These are phyloP conservation scores for Pichia californica DNA, from an alignment of 805 yeast genomes.

Conservation along the genomic window DNA sequence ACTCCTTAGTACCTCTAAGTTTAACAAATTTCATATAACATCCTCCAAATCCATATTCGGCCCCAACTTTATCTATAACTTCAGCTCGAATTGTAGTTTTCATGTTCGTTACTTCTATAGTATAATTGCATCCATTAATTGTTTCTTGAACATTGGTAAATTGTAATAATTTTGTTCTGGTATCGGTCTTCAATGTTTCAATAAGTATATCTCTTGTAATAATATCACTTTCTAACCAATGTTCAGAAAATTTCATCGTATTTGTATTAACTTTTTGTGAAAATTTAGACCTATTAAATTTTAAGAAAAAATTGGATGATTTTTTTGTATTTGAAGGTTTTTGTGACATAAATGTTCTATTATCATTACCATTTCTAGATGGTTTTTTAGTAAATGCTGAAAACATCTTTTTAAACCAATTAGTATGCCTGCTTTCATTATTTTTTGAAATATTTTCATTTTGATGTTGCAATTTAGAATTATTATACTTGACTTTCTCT, in stretches of 20 bases:
- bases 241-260: constrained; percentile 1
- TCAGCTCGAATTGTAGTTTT: constrained; percentile 17
- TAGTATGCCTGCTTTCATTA: constrained; percentile 11
- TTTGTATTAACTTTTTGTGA: not conserved
- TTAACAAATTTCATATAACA: constrained; percentile 23
- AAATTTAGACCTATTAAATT: constrained; percentile 5
- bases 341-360: not conserved
- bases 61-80: constrained; percentile 23
- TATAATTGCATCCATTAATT: constrained; percentile 6
- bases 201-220: constrained; percentile 5
- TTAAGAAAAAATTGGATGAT: constrained; percentile 6
- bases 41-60: constrained; percentile 29
- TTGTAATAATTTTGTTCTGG: not conserved
- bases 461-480: not conserved
- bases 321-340: not conserved
- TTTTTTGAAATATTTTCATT: too few species aligned
- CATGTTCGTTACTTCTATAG: constrained; percentile 7
- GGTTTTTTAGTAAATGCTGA: constrained; percentile 5
- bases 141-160: not conserved
- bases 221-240: constrained; percentile 12
- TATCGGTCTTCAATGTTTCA: constrained; percentile 1
- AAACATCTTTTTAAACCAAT: constrained; percentile 20
- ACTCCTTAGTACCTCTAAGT: constrained; percentile 17
- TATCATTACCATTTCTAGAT: not conserved
- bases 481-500: not conserved